A percentile compares a stretch with the other conserved stretches of the same genome.
Evolutionary conservation across 805 yeast genomes (phyloP).

Genomic region (Candida patagonica): DNA sequence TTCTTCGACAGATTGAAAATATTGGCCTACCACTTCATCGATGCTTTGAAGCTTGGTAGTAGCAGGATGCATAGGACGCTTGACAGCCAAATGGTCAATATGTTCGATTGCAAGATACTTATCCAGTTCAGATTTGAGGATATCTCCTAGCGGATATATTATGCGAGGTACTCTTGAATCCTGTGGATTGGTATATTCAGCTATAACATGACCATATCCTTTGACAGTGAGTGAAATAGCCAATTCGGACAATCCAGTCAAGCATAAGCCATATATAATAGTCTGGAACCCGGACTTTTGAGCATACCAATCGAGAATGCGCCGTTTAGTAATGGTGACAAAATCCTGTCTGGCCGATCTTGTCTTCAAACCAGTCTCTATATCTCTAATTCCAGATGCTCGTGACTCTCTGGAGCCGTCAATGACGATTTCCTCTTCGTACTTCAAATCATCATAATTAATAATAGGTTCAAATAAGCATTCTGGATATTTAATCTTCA

Average conservation of each 20-base stretch:
- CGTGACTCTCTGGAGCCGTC: neutral
- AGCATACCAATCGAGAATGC: constrained; percentile 26
- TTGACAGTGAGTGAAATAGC: constrained; percentile 72
- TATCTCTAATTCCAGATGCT: constrained; percentile 3
- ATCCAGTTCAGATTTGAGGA: constrained; percentile 56
- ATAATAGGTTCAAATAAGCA: constrained; percentile 8
- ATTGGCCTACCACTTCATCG: constrained; percentile 65
- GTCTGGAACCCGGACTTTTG: constrained; percentile 38
- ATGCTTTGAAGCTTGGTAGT: constrained; percentile 69
- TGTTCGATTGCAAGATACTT: constrained; percentile 41
- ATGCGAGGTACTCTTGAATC: constrained; percentile 30
- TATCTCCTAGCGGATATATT: constrained; percentile 67
- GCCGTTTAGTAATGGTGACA: constrained; percentile 18
- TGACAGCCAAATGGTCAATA: constrained; percentile 29
- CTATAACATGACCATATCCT: constrained; percentile 72
- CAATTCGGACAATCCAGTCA: constrained; percentile 76
- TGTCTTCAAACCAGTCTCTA: constrained; percentile 8
- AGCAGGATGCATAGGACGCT: constrained; percentile 23
- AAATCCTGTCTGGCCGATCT: constrained; percentile 18
- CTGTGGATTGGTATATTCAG: constrained; percentile 23
- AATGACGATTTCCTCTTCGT: constrained; percentile 4
- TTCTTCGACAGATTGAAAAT: constrained; percentile 60
- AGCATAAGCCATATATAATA: constrained; percentile 64
- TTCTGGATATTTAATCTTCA: constrained; percentile 25
- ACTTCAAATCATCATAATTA: neutral